phyloP scores from a whole-genome alignment of 2,329 filamentous ascomycete species.

The Botrytis aclada region DNA sequence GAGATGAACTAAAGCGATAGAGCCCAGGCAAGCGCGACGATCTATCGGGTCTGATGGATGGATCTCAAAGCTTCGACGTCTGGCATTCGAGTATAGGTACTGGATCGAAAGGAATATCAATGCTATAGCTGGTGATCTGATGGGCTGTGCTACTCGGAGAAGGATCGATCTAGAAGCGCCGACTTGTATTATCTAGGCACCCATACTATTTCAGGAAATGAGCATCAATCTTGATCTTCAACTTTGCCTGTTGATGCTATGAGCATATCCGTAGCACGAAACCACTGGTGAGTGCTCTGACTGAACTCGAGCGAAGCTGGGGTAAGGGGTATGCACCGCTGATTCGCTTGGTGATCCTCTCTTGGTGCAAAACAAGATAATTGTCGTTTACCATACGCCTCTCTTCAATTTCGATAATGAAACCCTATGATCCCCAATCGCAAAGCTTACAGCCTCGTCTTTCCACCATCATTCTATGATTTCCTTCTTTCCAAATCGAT shows the following conservation, averaged over 20 bases:
- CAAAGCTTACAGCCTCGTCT: not conserved
- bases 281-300: not conserved
- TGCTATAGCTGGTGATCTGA: not conserved
- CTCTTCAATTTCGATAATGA: not conserved
- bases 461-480: not conserved
- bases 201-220: not conserved
- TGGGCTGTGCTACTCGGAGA: not conserved
- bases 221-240: not conserved
- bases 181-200: not conserved
- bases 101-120: not conserved
- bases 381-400: not conserved
- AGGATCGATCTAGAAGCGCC: not conserved
- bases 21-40: not conserved
- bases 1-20: not conserved
- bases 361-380: not conserved
- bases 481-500: conserved; percentile 1
- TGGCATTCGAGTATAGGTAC: not conserved
- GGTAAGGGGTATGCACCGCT: not conserved
- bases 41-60: not conserved
- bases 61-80: not conserved
- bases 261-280: not conserved
- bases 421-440: not conserved
- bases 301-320: not conserved
- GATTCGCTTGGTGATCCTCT: conserved; percentile 4
- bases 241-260: not conserved